These are phyloP conservation scores for Aquanectria penicillioides DNA, from an alignment of 2,329 filamentous ascomycete genomes.

Conservation along the genomic window DNA sequence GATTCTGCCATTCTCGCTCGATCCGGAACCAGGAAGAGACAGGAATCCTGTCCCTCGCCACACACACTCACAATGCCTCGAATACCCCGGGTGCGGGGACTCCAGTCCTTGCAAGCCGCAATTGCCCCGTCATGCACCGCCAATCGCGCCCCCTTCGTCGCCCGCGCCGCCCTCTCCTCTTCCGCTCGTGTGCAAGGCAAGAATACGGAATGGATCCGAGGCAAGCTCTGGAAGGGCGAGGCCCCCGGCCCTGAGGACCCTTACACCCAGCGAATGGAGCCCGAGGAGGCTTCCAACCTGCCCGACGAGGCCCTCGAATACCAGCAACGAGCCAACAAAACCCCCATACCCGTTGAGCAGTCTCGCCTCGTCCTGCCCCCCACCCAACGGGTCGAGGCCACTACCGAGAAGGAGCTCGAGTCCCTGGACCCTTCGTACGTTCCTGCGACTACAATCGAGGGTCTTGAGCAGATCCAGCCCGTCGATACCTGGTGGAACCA, in stretches of 20 bases:
- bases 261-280: constrained; percentile 47
- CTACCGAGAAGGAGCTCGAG: constrained; percentile 44
- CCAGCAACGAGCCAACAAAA: constrained; percentile 32
- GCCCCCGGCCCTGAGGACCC: constrained; percentile 52
- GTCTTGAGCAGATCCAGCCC: constrained; percentile 58
- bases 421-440: constrained; percentile 52
- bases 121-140: constrained; percentile 34
- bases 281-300: constrained; percentile 42
- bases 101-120: constrained; percentile 45
- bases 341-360: constrained; percentile 38
- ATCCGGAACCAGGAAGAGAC: constrained; percentile 12
- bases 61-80: constrained; percentile 50
- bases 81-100: constrained; percentile 51
- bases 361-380: constrained; percentile 48
- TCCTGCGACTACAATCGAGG: constrained; percentile 57
- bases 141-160: constrained; percentile 41
- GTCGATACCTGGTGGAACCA: constrained; percentile 64
- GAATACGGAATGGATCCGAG: constrained; percentile 51
- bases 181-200: constrained; percentile 44
- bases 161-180: constrained; percentile 47
- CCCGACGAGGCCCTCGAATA: constrained; percentile 44
- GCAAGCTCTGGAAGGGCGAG: constrained; percentile 53
- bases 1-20: constrained; percentile 25
- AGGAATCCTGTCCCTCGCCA: neutral
- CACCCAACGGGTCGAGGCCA: constrained; percentile 44